Conservation (phyloP, 495 filamentous ascomycete genomes). For the Apiosordaria backusii region DNA sequence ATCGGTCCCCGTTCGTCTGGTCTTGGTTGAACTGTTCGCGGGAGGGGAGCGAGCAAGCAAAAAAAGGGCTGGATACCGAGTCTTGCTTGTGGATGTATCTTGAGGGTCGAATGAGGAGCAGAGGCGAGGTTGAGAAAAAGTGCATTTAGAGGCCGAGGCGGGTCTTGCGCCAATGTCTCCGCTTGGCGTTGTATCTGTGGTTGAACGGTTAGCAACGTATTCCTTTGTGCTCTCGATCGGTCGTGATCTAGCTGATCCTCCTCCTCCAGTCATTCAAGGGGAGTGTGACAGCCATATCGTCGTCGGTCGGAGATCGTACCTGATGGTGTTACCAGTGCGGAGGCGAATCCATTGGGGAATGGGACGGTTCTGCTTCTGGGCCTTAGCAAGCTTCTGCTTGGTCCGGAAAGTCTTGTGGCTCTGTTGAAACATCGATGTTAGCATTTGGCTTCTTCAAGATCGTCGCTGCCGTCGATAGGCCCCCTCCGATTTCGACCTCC, state of each 20-base stretch:
- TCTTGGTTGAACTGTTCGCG: neutral
- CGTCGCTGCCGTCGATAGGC: neutral
- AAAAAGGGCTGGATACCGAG: slow-evolving; percentile 10
- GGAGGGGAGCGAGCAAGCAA: slow-evolving; percentile 12
- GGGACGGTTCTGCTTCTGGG: slow-evolving; percentile 98
- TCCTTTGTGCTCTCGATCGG: neutral
- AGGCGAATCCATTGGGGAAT: slow-evolving; percentile 99
- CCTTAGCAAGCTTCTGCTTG: slow-evolving; percentile 99
- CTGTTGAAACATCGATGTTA: slow-evolving; percentile 47
- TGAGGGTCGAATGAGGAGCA: slow-evolving; percentile 30
- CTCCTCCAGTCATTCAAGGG: neutral
- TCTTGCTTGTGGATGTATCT: slow-evolving; percentile 14
- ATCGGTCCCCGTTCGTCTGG: neutral
- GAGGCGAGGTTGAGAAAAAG: slow-evolving; percentile 13
- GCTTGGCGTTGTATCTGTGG: slow-evolving; percentile 97
- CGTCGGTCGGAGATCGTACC: slow-evolving; percentile 56
- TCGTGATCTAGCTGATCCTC: neutral
- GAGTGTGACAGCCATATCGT: neutral
- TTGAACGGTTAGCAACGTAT: slow-evolving; percentile 10
- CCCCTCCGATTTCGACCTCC: slow-evolving; percentile 11
- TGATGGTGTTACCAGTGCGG: slow-evolving; percentile 96
- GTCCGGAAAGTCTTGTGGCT: slow-evolving; percentile 98
- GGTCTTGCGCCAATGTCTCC: slow-evolving; percentile 99
- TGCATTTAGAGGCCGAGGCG: slow-evolving; percentile 87
- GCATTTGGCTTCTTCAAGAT: slow-evolving; percentile 5